Evolutionary conservation across 805 yeast genomes (phyloP).

Genomic region (Candida peoriensis): DNA sequence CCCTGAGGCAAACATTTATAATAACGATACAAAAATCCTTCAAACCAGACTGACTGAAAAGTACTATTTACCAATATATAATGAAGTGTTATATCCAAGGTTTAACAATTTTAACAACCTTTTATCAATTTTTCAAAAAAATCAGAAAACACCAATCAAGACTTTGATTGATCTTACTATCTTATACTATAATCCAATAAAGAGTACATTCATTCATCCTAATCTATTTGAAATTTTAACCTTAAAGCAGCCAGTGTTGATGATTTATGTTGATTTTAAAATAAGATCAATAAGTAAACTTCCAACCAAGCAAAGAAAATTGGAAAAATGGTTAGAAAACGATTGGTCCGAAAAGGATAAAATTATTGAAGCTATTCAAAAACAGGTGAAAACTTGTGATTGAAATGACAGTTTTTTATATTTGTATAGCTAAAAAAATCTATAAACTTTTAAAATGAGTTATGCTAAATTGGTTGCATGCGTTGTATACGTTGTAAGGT

Average conservation of each 20-base stretch:
- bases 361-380: conserved; percentile 35
- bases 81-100: conserved; percentile 72
- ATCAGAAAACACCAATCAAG: conserved; percentile 10
- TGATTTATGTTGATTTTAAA: conserved; percentile 22
- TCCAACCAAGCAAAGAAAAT: conserved; percentile 45
- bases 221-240: conserved; percentile 33
- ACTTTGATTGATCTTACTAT: conserved; percentile 31
- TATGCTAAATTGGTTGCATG: not conserved
- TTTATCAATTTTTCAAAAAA: conserved; percentile 20
- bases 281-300: conserved; percentile 38
- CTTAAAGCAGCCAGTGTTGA: conserved; percentile 25
- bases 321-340: conserved; percentile 74
- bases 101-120: conserved; percentile 53
- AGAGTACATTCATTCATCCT: conserved; percentile 29
- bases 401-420: not conserved
- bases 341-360: conserved; percentile 70
- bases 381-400: conserved; percentile 22
- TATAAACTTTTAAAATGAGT: not conserved
- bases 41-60: conserved; percentile 54
- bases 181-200: conserved; percentile 31
- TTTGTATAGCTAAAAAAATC: not conserved
- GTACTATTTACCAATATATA: conserved; percentile 55
- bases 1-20: conserved; percentile 79
- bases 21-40: conserved; percentile 36
- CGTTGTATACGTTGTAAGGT: not conserved